Evolutionary conservation across 306 rosid species (phyloP).

Genomic region (Rosa rugosa): DNA sequence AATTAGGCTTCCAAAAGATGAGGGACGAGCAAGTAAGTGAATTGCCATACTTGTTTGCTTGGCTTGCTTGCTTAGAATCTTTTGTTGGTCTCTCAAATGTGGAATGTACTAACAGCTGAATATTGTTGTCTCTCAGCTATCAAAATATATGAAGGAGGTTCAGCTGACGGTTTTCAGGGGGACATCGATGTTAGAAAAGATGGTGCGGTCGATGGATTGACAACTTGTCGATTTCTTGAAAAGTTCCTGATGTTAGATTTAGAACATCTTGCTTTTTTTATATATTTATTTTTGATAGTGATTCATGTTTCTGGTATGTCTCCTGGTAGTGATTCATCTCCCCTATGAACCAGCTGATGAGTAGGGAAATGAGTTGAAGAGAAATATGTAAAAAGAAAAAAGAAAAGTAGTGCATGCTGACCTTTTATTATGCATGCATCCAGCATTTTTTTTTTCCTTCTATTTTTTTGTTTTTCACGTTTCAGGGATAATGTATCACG

Average conservation of each 20-base stretch:
- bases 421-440: slow-evolving; percentile 64
- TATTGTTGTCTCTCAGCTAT: slow-evolving; percentile 47
- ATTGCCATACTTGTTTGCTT: background rate
- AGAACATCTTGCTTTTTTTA: background rate
- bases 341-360: slow-evolving; percentile 18
- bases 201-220: slow-evolving; percentile 43
- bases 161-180: slow-evolving; percentile 91
- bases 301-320: background rate
- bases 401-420: slow-evolving; percentile 58
- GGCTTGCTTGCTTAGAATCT: background rate
- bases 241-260: background rate
- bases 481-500: background rate
- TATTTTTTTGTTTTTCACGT: slow-evolving; percentile 16
- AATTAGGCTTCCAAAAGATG: slow-evolving; percentile 86
- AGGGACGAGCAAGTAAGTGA: slow-evolving; percentile 79
- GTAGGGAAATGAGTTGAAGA: background rate
- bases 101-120: background rate
- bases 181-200: slow-evolving; percentile 95
- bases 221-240: background rate
- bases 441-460: background rate
- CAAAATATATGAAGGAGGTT: slow-evolving; percentile 74
- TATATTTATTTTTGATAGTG: slow-evolving; percentile 32
- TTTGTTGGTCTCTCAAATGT: background rate
- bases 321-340: background rate
- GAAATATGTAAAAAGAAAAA: slow-evolving; percentile 24